These are phyloP conservation scores for Phytomonas francai DNA, from an alignment of 208 protist genomes.

Conservation along the genomic window DNA sequence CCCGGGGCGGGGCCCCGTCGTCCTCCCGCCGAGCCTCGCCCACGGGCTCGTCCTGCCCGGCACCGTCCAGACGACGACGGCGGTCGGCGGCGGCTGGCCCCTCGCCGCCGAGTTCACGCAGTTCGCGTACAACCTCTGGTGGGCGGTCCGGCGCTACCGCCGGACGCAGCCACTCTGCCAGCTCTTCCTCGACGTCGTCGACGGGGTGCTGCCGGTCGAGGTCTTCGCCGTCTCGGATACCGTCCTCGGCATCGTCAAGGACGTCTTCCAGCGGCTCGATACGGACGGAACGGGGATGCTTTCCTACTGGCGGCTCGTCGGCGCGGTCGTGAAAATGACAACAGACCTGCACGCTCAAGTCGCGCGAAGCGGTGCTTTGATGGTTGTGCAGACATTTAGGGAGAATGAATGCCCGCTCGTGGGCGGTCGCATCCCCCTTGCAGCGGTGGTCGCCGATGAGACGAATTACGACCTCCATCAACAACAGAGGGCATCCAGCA, in stretches of 20 bases:
- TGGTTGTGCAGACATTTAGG: slow-evolving; percentile 55
- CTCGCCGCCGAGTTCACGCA: slow-evolving; percentile 57
- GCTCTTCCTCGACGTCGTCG: slow-evolving; percentile 47
- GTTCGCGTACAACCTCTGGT: slow-evolving; percentile 75
- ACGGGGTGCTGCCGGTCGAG: slow-evolving; percentile 36
- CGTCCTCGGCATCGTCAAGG: slow-evolving; percentile 17
- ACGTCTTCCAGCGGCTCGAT: slow-evolving; percentile 32
- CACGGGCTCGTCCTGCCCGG: slow-evolving; percentile 17
- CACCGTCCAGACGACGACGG: not conserved
- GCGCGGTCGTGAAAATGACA: slow-evolving; percentile 32
- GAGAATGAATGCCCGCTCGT: slow-evolving; percentile 31
- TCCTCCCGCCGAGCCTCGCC: slow-evolving; percentile 30
- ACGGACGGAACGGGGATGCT: slow-evolving; percentile 37
- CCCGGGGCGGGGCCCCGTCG: too few species aligned
- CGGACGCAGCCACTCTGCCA: slow-evolving; percentile 52
- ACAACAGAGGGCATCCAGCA: too few species aligned
- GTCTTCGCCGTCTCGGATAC: slow-evolving; percentile 40
- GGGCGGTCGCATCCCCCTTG: slow-evolving; percentile 28
- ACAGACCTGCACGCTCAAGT: slow-evolving; percentile 40
- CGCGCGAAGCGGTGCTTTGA: slow-evolving; percentile 32
- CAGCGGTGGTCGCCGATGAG: slow-evolving; percentile 47
- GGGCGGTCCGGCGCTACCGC: slow-evolving; percentile 40
- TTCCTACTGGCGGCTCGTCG: slow-evolving; percentile 40
- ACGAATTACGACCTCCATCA: slow-evolving; percentile 22
- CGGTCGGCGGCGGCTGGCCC: slow-evolving; percentile 11